Conservation (phyloP, 2,329 filamentous ascomycete species). For the Didymella pinodella region DNA sequence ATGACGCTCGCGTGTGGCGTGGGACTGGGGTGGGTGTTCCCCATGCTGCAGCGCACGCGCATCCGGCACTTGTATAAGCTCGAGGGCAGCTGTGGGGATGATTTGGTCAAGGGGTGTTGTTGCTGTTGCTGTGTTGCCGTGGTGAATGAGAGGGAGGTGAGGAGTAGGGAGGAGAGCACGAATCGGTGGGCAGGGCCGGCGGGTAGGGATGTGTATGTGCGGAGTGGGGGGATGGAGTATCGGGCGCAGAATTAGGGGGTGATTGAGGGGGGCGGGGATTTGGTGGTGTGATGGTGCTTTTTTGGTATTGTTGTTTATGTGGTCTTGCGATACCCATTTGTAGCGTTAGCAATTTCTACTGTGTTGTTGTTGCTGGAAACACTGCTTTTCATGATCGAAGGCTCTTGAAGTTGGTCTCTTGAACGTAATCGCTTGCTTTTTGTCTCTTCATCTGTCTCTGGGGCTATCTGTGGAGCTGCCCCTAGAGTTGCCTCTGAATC, state of each 20-base stretch:
- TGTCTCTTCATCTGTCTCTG: too few relatives aligned
- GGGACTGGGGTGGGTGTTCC: constrained; percentile 51
- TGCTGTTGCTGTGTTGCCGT: constrained; percentile 55
- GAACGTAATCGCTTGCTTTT: too few relatives aligned
- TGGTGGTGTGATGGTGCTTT: not conserved
- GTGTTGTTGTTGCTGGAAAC: too few relatives aligned
- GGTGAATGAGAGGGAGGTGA: constrained; percentile 57
- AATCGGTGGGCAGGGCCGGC: constrained; percentile 51
- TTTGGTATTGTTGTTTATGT: not conserved
- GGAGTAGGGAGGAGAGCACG: constrained; percentile 53
- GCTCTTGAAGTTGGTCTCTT: too few relatives aligned
- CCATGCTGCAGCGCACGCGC: constrained; percentile 48
- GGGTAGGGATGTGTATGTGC: constrained; percentile 43
- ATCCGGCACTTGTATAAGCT: constrained; percentile 57
- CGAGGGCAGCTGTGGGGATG: constrained; percentile 46
- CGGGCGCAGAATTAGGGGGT: constrained; percentile 38
- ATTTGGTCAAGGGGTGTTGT: constrained; percentile 49
- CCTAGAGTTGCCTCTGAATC: too few relatives aligned
- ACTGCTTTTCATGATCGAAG: too few relatives aligned
- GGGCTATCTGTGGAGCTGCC: too few relatives aligned
- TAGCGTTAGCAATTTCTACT: too few relatives aligned
- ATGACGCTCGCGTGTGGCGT: constrained; percentile 51
- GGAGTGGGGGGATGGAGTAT: constrained; percentile 47
- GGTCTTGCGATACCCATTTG: not conserved
- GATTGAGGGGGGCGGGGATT: too few relatives aligned